These are phyloP conservation scores for Cercospora sojina DNA, from an alignment of 2,329 filamentous ascomycete species.

Conservation along the genomic window DNA sequence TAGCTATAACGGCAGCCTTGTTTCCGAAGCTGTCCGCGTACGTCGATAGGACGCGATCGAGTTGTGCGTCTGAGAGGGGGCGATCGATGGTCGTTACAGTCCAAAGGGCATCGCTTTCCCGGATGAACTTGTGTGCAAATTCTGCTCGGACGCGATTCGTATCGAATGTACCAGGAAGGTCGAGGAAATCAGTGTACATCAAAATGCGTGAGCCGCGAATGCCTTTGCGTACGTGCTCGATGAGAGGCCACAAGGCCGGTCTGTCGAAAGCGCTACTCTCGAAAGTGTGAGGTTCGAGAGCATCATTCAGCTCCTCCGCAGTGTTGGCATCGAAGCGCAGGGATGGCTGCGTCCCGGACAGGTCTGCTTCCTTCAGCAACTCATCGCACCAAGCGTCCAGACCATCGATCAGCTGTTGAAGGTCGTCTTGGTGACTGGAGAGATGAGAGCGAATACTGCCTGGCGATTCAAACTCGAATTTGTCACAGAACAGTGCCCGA, in stretches of 20 bases:
- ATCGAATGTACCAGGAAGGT: constrained; percentile 33
- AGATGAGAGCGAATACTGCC: not conserved
- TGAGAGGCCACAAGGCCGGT: constrained; percentile 29
- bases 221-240: constrained; percentile 28
- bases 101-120: constrained; percentile 29
- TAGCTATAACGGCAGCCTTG: constrained; percentile 27
- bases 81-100: constrained; percentile 25
- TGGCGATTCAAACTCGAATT: constrained; percentile 16
- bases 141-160: constrained; percentile 27
- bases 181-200: constrained; percentile 25
- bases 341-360: constrained; percentile 3
- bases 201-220: constrained; percentile 24
- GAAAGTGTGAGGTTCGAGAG: constrained; percentile 24
- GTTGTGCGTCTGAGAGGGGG: constrained; percentile 19
- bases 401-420: not conserved
- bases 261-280: constrained; percentile 5
- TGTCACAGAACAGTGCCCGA: constrained; percentile 19
- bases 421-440: not conserved
- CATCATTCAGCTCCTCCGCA: constrained; percentile 14
- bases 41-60: constrained; percentile 21
- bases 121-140: constrained; percentile 22
- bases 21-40: constrained; percentile 27
- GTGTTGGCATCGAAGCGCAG: constrained; percentile 19
- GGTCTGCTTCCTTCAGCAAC: not conserved
- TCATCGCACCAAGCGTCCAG: constrained; percentile 2